Conservation (phyloP, 768 basidiomycete genomes). For the Leccinum sublutescens region DNA sequence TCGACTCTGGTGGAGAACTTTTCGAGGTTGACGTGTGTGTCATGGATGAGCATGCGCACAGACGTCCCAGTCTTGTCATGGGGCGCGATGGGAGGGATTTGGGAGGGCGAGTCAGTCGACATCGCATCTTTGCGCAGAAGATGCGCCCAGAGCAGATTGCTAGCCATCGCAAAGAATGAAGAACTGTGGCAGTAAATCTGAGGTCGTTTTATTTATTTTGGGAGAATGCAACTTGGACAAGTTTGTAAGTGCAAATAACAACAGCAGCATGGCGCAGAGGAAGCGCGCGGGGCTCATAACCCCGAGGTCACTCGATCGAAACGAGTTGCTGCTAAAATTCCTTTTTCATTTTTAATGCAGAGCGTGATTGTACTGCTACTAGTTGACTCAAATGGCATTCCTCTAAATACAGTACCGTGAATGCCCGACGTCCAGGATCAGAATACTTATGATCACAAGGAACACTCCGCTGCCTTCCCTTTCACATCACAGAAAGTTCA, state of each 20-base stretch:
- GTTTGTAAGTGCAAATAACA: fast-evolving
- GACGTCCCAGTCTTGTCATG: constrained; percentile 67
- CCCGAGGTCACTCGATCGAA: constrained; percentile 50
- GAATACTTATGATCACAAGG: too few relatives aligned
- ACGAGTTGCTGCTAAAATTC: constrained; percentile 37
- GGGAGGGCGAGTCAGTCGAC: constrained; percentile 20
- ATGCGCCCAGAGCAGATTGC: constrained; percentile 50
- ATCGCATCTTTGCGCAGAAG: constrained; percentile 46
- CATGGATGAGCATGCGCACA: constrained; percentile 69
- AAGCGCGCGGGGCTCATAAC: constrained; percentile 50
- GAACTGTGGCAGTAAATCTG: not conserved
- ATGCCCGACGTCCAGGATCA: too few relatives aligned
- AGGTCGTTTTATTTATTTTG: not conserved
- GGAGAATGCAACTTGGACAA: too few relatives aligned
- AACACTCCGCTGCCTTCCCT: too few relatives aligned
- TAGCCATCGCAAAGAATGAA: constrained; percentile 4
- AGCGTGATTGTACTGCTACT: too few relatives aligned
- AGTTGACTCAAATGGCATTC: too few relatives aligned
- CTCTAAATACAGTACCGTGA: too few relatives aligned
- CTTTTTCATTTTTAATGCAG: too few relatives aligned
- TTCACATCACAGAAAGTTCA: constrained; percentile 20
- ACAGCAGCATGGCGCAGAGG: constrained; percentile 48
- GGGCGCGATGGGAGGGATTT: constrained; percentile 42
- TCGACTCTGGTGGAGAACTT: constrained; percentile 59
- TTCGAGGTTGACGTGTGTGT: constrained; percentile 71